phyloP scores from a whole-genome alignment of 768 basidiomycete genomes.

The Boletus barrowsii region DNA sequence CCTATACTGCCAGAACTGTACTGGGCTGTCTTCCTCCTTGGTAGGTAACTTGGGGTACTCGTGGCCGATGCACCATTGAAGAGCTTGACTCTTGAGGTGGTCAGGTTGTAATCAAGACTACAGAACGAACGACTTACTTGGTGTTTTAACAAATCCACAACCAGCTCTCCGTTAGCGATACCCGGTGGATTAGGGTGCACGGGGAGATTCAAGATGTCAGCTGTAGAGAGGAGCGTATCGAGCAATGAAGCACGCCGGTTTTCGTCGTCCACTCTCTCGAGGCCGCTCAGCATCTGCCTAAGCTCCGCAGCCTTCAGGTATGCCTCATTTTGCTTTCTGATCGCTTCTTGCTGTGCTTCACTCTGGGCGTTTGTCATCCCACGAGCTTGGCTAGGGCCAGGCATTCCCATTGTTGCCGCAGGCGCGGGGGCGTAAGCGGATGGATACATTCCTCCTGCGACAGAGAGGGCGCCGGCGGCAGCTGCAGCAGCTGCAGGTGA shows the following conservation, averaged over 20 bases:
- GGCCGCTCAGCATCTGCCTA: slow-evolving; percentile 53
- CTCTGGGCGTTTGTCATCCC: slow-evolving; percentile 17
- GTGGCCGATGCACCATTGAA: slow-evolving; percentile 80
- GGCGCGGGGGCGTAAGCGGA: slow-evolving; percentile 15
- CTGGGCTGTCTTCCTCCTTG: slow-evolving; percentile 63
- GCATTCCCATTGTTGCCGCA: slow-evolving; percentile 15
- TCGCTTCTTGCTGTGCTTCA: slow-evolving; percentile 35
- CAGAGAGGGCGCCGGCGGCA: not conserved
- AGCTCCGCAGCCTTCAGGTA: slow-evolving; percentile 65
- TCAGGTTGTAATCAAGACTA: not conserved
- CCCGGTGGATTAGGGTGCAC: slow-evolving; percentile 72
- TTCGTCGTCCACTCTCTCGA: slow-evolving; percentile 80
- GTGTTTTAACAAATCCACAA: slow-evolving; percentile 75
- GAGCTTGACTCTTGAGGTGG: slow-evolving; percentile 64
- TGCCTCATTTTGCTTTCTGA: slow-evolving; percentile 39
- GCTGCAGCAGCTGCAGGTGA: slow-evolving; percentile 18
- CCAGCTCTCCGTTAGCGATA: slow-evolving; percentile 58
- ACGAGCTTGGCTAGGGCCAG: slow-evolving; percentile 18
- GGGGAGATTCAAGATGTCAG: slow-evolving; percentile 73
- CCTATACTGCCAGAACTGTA: slow-evolving; percentile 86
- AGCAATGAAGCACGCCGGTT: slow-evolving; percentile 66
- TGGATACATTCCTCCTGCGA: slow-evolving; percentile 7
- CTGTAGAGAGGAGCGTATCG: slow-evolving; percentile 62
- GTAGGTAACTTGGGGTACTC: slow-evolving; percentile 78
- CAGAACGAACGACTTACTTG: slow-evolving; percentile 47